phyloP scores from a whole-genome alignment of 2,329 filamentous ascomycete species.

The Aspergillus pseudoterreus region DNA sequence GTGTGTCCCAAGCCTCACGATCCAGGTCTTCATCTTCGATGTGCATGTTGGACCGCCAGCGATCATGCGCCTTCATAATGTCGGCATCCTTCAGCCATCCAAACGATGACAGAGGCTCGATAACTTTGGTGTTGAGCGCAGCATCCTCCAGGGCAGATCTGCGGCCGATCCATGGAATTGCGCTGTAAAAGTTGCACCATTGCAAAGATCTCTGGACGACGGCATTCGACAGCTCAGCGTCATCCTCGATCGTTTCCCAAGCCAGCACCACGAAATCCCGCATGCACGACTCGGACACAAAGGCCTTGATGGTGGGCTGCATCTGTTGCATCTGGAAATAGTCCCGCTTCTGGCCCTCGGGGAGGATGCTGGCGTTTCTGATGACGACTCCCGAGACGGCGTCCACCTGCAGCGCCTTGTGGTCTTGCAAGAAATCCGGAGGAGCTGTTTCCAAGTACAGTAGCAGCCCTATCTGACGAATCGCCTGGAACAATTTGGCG shows the following conservation, averaged over 20 bases:
- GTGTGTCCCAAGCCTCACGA: slow-evolving; percentile 22
- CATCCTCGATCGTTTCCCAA: slow-evolving; percentile 46
- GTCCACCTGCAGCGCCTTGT: slow-evolving; percentile 30
- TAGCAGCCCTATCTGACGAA: slow-evolving; percentile 34
- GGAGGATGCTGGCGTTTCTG: slow-evolving; percentile 40
- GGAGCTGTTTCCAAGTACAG: slow-evolving; percentile 42
- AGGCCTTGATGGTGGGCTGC: slow-evolving; percentile 42
- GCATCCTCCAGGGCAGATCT: slow-evolving; percentile 36
- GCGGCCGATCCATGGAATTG: slow-evolving; percentile 43
- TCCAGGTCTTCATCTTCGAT: slow-evolving; percentile 17
- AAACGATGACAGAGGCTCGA: slow-evolving; percentile 44
- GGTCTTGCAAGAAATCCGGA: slow-evolving; percentile 39
- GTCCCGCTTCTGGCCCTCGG: slow-evolving; percentile 40
- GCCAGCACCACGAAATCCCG: slow-evolving; percentile 41
- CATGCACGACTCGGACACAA: slow-evolving; percentile 45
- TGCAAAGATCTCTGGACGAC: slow-evolving; percentile 42
- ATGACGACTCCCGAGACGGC: slow-evolving; percentile 38
- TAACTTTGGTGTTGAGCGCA: slow-evolving; percentile 24
- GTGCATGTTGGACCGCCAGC: slow-evolving; percentile 35
- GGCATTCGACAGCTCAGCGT: slow-evolving; percentile 36
- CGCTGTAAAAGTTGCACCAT: slow-evolving; percentile 48
- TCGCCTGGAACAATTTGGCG: slow-evolving; percentile 28
- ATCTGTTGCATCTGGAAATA: slow-evolving; percentile 44
- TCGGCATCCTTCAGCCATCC: slow-evolving; percentile 46
- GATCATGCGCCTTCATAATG: slow-evolving; percentile 43